These are phyloP conservation scores for Ceratobasidium sp. DNA, from an alignment of 1,284 basidiomycete genomes.

Conservation along the genomic window DNA sequence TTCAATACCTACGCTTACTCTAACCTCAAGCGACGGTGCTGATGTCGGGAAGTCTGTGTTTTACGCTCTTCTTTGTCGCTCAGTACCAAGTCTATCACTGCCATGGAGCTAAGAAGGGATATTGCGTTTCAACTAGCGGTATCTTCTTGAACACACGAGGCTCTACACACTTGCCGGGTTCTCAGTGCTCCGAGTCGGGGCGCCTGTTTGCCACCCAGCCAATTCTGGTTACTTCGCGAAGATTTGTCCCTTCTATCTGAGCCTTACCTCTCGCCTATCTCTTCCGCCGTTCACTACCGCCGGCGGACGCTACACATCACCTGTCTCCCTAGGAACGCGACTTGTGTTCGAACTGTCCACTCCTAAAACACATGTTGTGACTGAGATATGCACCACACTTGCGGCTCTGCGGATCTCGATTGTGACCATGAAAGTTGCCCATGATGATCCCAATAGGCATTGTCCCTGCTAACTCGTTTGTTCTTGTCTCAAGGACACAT, in stretches of 20 bases:
- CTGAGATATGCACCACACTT: not conserved
- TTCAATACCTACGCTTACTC: not conserved
- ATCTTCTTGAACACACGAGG: not conserved
- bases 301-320: not conserved
- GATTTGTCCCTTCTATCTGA: not conserved
- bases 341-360: not conserved
- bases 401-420: constrained; percentile 3
- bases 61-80: not conserved
- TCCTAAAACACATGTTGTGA: not conserved
- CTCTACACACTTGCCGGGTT: not conserved
- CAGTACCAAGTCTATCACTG: not conserved
- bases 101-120: not conserved
- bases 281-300: not conserved
- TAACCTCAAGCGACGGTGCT: not conserved
- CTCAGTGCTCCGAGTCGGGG: constrained; percentile 13
- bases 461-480: constrained; percentile 1
- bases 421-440: not conserved
- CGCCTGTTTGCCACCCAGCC: constrained; percentile 7
- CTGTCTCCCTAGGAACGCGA: not conserved
- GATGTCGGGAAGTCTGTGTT: not conserved
- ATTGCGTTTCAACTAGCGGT: not conserved
- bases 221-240: not conserved
- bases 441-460: not conserved
- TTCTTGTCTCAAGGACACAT: not conserved
- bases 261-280: not conserved